These are phyloP conservation scores for Tricholoma sp. DNA, from an alignment of 768 basidiomycete species.

Conservation along the genomic window DNA sequence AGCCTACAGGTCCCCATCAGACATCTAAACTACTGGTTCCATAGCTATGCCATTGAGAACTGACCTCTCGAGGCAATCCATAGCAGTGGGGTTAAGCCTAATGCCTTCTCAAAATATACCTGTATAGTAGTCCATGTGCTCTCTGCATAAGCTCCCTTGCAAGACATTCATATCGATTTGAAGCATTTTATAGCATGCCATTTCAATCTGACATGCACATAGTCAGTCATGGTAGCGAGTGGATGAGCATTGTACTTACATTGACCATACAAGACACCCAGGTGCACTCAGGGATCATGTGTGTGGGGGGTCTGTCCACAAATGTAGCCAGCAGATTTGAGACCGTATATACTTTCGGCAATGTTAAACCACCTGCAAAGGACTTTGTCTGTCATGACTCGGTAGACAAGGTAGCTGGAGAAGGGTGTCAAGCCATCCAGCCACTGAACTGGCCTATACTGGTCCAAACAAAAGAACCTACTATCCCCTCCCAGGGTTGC, in stretches of 20 bases:
- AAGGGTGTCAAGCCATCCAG: not conserved
- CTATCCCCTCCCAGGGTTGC: not conserved
- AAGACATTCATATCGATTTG: not conserved
- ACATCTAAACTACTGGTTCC: no score
- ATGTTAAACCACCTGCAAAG: not conserved
- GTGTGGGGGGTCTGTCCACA: not conserved
- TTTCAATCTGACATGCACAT: not conserved
- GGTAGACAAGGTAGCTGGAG: not conserved
- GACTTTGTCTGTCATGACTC: not conserved
- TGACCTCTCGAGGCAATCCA: not conserved
- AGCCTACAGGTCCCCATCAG: no score
- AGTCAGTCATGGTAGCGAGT: not conserved
- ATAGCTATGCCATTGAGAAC: not conserved
- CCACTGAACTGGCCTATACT: not conserved
- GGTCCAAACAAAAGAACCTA: not conserved
- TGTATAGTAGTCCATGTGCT: not conserved
- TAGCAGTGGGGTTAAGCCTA: not conserved
- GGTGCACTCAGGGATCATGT: not conserved
- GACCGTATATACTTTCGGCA: not conserved
- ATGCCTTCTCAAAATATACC: no score
- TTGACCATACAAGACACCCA: not conserved
- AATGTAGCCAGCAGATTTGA: not conserved
- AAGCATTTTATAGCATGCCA: not conserved
- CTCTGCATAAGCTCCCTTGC: not conserved
- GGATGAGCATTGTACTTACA: not conserved